phyloP scores from a whole-genome alignment of 148 eudicot genomes.

The Oxyria digyna region DNA sequence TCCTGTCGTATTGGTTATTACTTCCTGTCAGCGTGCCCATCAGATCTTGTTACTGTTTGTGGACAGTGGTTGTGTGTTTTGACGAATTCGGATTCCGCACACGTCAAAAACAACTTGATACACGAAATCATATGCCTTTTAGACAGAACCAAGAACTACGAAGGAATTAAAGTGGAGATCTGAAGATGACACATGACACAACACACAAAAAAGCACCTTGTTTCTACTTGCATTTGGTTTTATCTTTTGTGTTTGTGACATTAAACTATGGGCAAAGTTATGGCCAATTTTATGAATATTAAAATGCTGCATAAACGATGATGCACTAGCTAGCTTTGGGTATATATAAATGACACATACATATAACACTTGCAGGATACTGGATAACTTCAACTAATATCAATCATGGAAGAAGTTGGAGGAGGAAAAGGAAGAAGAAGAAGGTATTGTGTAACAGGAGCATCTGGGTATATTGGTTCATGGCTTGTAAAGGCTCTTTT shows the following conservation, averaged over 20 bases:
- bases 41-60: no score
- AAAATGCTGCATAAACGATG: neutral
- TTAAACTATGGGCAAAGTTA: neutral
- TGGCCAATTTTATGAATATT: neutral
- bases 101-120: no score
- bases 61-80: no score
- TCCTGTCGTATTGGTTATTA: no score
- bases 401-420: no score
- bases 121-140: no score
- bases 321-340: neutral
- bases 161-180: neutral
- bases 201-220: neutral
- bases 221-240: neutral
- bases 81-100: no score
- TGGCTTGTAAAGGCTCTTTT: conserved; percentile 71
- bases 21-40: no score
- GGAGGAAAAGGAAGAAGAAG: conserved; percentile 1
- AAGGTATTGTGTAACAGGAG: conserved; percentile 64
- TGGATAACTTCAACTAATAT: no score
- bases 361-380: neutral
- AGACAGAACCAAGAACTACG: no score
- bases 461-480: conserved; percentile 66
- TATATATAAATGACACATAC: neutral
- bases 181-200: neutral
- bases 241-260: neutral